These are phyloP conservation scores for Cladosporium sp. DNA, from an alignment of 2,329 filamentous ascomycete genomes.

Conservation along the genomic window DNA sequence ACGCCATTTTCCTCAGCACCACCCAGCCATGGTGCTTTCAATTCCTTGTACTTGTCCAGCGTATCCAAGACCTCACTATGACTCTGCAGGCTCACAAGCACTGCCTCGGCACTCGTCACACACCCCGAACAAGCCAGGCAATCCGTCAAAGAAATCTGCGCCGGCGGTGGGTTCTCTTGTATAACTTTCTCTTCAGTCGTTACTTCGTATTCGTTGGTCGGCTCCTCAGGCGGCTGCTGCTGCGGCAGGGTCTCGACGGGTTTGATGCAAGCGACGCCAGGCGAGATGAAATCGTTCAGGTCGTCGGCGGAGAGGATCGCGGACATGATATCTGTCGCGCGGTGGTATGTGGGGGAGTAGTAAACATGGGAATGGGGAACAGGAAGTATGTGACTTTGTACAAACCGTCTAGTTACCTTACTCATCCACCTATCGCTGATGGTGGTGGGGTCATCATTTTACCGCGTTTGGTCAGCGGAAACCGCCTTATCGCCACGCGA, in stretches of 20 bases:
- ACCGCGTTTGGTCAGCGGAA: slow-evolving; percentile 12
- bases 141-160: slow-evolving; percentile 92
- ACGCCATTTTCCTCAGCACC: slow-evolving; percentile 8
- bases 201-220: slow-evolving; percentile 66
- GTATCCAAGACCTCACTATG: slow-evolving; percentile 84
- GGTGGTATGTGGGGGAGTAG: slow-evolving; percentile 12
- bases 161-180: slow-evolving; percentile 57
- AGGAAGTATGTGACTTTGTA: slow-evolving; percentile 3
- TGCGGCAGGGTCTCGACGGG: slow-evolving; percentile 85
- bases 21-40: slow-evolving; percentile 14
- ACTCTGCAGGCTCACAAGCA: slow-evolving; percentile 91
- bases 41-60: slow-evolving; percentile 56
- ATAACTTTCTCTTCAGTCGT: slow-evolving; percentile 79
- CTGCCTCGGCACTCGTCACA: slow-evolving; percentile 93
- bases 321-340: slow-evolving; percentile 59
- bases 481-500: slow-evolving; percentile 13
- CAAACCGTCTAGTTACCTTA: background rate
- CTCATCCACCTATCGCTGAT: slow-evolving; percentile 4
- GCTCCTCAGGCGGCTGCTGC: slow-evolving; percentile 44
- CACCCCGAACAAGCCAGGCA: slow-evolving; percentile 97
- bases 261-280: slow-evolving; percentile 96
- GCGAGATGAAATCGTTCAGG: slow-evolving; percentile 97
- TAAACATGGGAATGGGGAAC: slow-evolving; percentile 24
- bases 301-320: slow-evolving; percentile 96
- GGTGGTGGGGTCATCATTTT: background rate